Percentiles rank a stretch among this genome's conserved stretches.
phyloP scores from a whole-genome alignment of 2,329 filamentous ascomycete species.

The Cladophialophora bantiana region DNA sequence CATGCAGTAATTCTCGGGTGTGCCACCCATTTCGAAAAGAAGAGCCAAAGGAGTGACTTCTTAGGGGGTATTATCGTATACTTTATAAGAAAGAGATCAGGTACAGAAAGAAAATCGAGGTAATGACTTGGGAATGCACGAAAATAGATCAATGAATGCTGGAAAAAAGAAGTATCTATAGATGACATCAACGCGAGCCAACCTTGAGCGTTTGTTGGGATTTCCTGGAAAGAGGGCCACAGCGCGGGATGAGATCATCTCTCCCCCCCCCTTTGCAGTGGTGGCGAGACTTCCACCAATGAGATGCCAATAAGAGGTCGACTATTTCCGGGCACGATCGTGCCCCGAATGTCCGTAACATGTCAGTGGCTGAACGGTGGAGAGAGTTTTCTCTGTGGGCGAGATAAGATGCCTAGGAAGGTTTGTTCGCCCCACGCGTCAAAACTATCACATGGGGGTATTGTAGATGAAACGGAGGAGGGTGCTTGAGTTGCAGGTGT shows the following conservation, averaged over 20 bases:
- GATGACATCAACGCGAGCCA: neutral
- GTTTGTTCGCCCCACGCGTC: neutral
- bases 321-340: neutral
- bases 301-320: neutral
- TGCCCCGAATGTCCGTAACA: neutral
- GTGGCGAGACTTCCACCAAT: neutral
- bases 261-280: neutral
- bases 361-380: constrained; percentile 7
- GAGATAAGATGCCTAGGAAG: neutral
- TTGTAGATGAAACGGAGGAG: no score
- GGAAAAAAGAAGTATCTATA: neutral
- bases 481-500: no score
- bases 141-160: neutral
- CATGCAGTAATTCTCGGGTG: constrained; percentile 61
- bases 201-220: constrained; percentile 1
- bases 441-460: neutral
- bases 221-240: neutral
- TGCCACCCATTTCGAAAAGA: constrained; percentile 13
- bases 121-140: neutral
- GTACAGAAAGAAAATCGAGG: neutral
- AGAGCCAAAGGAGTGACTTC: neutral
- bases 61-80: neutral
- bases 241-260: neutral
- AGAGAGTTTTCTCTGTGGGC: neutral
- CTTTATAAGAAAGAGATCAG: neutral